Conservation (phyloP, 2,329 filamentous ascomycete species). For the Blastomyces parvus region DNA sequence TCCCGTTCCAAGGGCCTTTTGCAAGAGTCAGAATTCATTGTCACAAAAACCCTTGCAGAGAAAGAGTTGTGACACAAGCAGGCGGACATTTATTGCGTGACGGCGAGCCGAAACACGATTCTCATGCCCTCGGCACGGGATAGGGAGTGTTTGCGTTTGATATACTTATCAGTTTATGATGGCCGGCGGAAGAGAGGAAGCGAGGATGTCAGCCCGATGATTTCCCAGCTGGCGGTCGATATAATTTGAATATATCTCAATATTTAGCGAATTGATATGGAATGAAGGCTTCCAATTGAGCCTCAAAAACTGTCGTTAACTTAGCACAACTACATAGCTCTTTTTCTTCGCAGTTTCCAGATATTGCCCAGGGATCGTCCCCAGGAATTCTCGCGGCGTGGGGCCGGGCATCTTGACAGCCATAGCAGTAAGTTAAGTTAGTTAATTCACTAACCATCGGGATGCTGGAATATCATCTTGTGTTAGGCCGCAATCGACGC, state of each 20-base stretch:
- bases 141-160: no score
- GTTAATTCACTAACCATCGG: background rate
- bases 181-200: background rate
- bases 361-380: background rate
- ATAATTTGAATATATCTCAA: background rate
- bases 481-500: conserved; percentile 1
- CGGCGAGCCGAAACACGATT: background rate
- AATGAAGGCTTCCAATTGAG: background rate
- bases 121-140: background rate
- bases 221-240: background rate
- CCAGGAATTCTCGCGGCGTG: background rate
- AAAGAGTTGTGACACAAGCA: background rate
- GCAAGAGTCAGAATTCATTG: background rate
- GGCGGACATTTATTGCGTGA: background rate
- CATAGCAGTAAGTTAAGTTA: no score
- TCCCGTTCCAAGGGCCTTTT: background rate
- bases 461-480: no score
- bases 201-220: no score
- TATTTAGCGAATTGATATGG: background rate
- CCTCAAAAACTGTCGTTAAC: background rate
- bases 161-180: background rate
- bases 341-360: no score
- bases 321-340: no score
- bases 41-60: background rate
- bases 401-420: background rate